Evolutionary conservation across 176 grass and related monocot genomes (phyloP).

Genomic region (Carex cristatella): DNA sequence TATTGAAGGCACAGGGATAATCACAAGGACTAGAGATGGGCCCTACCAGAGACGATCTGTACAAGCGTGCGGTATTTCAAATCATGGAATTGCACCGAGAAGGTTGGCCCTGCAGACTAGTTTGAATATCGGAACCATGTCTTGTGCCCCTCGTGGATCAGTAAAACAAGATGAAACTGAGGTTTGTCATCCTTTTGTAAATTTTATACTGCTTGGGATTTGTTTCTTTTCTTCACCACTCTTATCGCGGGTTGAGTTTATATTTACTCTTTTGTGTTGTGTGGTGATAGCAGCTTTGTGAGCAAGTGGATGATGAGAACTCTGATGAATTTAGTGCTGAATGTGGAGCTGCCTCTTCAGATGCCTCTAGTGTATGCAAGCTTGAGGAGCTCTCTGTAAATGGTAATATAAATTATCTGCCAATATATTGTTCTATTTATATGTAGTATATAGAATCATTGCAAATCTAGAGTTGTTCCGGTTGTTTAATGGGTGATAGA

Average conservation of each 20-base stretch:
- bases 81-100: slow-evolving; percentile 45
- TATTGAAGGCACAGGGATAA: slow-evolving; percentile 14
- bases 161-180: neutral
- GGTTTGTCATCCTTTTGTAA: neutral
- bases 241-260: neutral
- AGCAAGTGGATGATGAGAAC: slow-evolving; percentile 23
- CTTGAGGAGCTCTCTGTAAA: slow-evolving; percentile 33
- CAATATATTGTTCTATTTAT: slow-evolving; percentile 3
- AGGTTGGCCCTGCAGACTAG: slow-evolving; percentile 37
- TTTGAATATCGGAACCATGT: slow-evolving; percentile 1
- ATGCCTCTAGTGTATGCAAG: slow-evolving; percentile 15
- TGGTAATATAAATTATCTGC: slow-evolving; percentile 31
- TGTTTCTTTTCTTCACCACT: neutral
- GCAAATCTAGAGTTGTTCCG: neutral
- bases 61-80: neutral
- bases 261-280: neutral
- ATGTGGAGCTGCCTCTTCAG: neutral
- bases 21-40: neutral
- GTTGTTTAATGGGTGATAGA: neutral
- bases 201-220: neutral
- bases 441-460: neutral
- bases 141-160: neutral
- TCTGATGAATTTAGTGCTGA: slow-evolving; percentile 10
- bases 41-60: neutral
- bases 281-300: slow-evolving; percentile 35